Conservation (phyloP, 306 rosid genomes). For the Albizia julibrissin region DNA sequence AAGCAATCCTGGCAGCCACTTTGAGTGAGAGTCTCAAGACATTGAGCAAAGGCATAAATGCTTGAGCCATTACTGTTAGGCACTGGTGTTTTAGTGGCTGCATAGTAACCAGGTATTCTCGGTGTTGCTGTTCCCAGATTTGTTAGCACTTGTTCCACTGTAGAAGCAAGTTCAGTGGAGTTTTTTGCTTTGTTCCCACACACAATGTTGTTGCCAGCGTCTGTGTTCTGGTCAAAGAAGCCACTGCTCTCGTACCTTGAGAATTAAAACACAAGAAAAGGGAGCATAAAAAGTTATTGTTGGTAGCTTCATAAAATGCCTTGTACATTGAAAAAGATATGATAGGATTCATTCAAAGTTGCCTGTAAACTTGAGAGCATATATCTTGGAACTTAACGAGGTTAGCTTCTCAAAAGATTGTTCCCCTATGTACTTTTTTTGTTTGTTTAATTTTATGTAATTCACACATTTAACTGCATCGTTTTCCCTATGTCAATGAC, state of each 20-base stretch:
- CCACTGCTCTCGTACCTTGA: conserved; percentile 10
- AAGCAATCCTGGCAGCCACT: conserved; percentile 43
- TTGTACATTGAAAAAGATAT: background rate
- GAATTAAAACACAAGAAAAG: background rate
- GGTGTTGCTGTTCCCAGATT: conserved; percentile 46
- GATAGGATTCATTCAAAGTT: background rate
- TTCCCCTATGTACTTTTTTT: background rate
- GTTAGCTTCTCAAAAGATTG: background rate
- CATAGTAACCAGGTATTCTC: conserved; percentile 39
- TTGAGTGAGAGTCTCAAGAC: conserved; percentile 42
- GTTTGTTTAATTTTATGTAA: background rate
- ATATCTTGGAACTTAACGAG: background rate
- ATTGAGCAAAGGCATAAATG: conserved; percentile 68
- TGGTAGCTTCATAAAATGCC: background rate
- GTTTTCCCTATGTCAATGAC: background rate
- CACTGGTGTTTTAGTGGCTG: conserved; percentile 43
- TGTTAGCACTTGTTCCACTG: conserved; percentile 24
- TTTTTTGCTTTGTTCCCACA: conserved; percentile 11
- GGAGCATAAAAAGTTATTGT: background rate
- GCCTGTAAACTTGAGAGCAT: background rate
- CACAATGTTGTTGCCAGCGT: background rate
- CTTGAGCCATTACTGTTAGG: conserved; percentile 27
- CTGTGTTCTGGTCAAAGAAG: background rate
- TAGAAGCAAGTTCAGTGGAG: conserved; percentile 12
- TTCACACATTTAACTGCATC: background rate